A percentile compares a stretch with the other conserved stretches of the same genome.
Conservation (phyloP, 2,329 filamentous ascomycete species). For the Fusarium fujikuroi region DNA sequence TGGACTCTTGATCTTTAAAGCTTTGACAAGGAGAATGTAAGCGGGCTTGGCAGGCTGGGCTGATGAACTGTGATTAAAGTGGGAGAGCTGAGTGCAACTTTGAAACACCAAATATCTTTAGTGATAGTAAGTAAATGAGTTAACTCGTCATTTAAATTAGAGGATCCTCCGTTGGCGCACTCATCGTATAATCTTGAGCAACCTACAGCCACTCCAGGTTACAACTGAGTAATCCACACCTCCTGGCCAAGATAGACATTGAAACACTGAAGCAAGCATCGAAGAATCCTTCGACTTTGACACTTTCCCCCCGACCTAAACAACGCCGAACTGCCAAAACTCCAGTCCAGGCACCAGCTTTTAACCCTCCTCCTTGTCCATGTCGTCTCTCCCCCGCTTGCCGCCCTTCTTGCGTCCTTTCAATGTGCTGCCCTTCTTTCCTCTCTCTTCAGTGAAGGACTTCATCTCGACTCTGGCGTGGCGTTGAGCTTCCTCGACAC, state of each 20-base stretch:
- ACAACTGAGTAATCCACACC: neutral
- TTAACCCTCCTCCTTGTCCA: constrained; percentile 81
- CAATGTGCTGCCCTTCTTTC: constrained; percentile 61
- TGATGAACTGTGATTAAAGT: neutral
- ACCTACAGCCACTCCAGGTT: neutral
- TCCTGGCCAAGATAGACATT: neutral
- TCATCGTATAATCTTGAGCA: neutral
- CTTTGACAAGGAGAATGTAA: neutral
- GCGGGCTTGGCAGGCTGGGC: constrained; percentile 6
- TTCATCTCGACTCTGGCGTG: constrained; percentile 85
- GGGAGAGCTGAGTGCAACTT: constrained; percentile 13
- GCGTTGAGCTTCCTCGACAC: constrained; percentile 86
- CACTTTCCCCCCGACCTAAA: constrained; percentile 20
- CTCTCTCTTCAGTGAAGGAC: constrained; percentile 75
- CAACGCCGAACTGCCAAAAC: constrained; percentile 30
- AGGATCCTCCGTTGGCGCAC: neutral
- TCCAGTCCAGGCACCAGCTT: constrained; percentile 1
- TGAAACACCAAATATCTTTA: constrained; percentile 7
- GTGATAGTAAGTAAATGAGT: neutral
- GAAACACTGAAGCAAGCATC: constrained; percentile 6
- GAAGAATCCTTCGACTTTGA: constrained; percentile 12
- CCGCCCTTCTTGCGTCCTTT: constrained; percentile 57
- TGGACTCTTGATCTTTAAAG: neutral
- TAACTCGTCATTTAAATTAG: neutral
- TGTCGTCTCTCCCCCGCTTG: constrained; percentile 63